Evolutionary conservation across 805 yeast species (phyloP), one percentile per base, ranked within the genome.

Genomic region (Candida railenensis): DNA sequence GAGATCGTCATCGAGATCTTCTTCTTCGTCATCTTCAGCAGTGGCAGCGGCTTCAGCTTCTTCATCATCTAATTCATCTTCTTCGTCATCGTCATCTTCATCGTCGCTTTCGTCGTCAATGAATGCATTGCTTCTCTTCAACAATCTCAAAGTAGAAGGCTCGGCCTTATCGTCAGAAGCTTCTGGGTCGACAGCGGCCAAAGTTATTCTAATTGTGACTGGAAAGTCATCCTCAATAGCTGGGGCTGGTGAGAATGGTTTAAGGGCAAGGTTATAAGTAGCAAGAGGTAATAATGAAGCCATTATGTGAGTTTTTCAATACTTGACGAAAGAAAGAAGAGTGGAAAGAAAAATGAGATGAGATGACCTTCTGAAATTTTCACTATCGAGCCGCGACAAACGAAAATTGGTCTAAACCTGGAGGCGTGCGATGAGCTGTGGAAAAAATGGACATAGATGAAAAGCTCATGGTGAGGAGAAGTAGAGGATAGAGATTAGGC

Each of bases 161-260:
- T 80, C 84, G 54, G 77, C 82, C 59, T 82, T 81, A 53, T 84
- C 90, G 59, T 89, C 96, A 57, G 80, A 82, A 25, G 95, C 78
- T 61, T 83, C 87, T 52, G 97, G 96, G 71, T 92, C 97, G 60
- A 94, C 77, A 50, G 99, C 96, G 53, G 97, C 99, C 80, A 92
- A 79, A 45, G 98, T 91, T 60, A 92, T 67, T 71, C 96, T 87
- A 56, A 92, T 82, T 51, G 97, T 85, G 55, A 88, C 87, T 43
- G 97, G 97, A 66, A 83, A 83, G 49, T 87, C 95, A 49, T 82
- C 85, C 53, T 85, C 88, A 62, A 88, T 82, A 49, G 97, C 96
- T 43, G 90, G 90, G 37, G 83, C 83, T 56, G 97, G 96, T 57
- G 81, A 75, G 64, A 86, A 94, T 57, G 99, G 99, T 67, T 79